phyloP scores from a whole-genome alignment of 495 filamentous ascomycete genomes.

The Xylaria scruposa region DNA sequence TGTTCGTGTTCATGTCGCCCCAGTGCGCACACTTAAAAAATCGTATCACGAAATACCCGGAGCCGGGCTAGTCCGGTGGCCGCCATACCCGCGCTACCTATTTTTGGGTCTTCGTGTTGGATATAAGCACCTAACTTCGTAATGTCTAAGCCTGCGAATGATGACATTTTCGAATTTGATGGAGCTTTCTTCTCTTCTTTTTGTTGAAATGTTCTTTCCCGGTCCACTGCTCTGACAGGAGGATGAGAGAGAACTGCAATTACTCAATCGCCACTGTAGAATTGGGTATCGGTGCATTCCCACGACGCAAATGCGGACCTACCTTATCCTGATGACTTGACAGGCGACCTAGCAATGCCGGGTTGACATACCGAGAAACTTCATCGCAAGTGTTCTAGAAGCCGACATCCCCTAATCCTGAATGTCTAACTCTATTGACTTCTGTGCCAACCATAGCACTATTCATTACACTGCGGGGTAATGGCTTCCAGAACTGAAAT shows the following conservation, averaged over 20 bases:
- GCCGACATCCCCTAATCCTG: neutral
- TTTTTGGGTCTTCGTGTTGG: constrained; percentile 24
- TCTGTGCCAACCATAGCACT: neutral
- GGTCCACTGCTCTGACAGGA: neutral
- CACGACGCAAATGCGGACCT: neutral
- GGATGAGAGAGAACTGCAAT: neutral
- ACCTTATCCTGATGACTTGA: neutral
- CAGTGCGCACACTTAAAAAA: neutral
- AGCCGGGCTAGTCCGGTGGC: constrained; percentile 8
- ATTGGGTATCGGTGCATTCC: neutral
- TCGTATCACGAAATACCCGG: neutral
- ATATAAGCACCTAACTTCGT: neutral
- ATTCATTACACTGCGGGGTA: too few species aligned
- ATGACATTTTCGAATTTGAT: neutral
- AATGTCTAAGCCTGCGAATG: neutral
- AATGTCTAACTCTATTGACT: neutral
- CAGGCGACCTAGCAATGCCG: neutral
- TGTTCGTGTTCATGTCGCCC: constrained; percentile 3
- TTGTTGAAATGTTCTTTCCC: neutral
- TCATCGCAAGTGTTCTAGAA: neutral
- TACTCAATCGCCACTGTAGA: neutral
- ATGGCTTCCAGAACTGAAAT: neutral
- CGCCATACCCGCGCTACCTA: constrained; percentile 10
- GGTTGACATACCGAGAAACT: neutral
- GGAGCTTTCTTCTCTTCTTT: neutral